Base-by-base conservation (phyloP, 768 basidiomycete species). In the Cyclocybe cylindracea region DNA sequence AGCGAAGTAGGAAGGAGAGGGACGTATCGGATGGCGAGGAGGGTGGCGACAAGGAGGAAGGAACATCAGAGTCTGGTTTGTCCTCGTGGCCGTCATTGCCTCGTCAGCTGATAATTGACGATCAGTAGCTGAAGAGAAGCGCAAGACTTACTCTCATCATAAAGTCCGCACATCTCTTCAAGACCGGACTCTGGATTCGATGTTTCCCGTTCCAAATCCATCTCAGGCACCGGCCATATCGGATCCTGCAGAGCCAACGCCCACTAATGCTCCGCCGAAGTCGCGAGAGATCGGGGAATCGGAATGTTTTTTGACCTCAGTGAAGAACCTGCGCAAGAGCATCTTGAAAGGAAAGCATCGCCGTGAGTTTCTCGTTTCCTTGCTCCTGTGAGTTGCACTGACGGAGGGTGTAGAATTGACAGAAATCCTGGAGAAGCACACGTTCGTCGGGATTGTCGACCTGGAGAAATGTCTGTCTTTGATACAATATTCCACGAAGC, bases 381-480 rank as follows among this genome's bases (percentile, higher is more conserved):
- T 10, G 4, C 31, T 47, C 38, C 33, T 14, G 29, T 14, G 43
- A 10, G 34, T 39, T 31, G 19, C 32, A 11, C 31, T 44, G n/a
- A 48, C 39, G 36, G 46, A 9, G 6, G 16, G n/a, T 48, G 19
- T 60, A 98, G 96, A 84, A 43, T 71, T 98, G 36, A 80, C 83
- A 0, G 91, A 93, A 61, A 89, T 98, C 41, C 63, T 98, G 32
- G 79, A 86, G 57, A 87, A 91, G 44, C 93, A 97, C 61, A 89
- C 84, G 0, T 97, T 97, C 61, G 94, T 98, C 32, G 95, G 96
- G 2, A 84, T 98, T 35, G 91, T 94, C 7, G 94, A 96, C 63
- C 69, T 84, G 7, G 64, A 79, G 18, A 79, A 83, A 29, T 88
- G 84, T 58, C 73, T 94, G 2, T 90, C 94, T 3, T 70, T 98